A percentile compares a stretch with the other conserved stretches of the same genome.
phyloP scores from a whole-genome alignment of 345 rosid species.

The thale cress (Arabidopsis thaliana) region TAIR10.1 NC_003076.8:6106501-6107000 shows the following conservation, averaged over 20 bases:
- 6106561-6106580: conserved; percentile 68
- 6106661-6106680: conserved; percentile 25
- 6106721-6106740: conserved; percentile 15
- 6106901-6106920: not conserved
- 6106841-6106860: conserved; percentile 1
- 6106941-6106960: conserved; percentile 1
- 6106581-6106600: conserved; percentile 88
- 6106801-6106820: conserved; percentile 6
- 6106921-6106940: conserved; percentile 22
- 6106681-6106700: conserved; percentile 18
- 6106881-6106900: conserved; percentile 12
- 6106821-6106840: conserved; percentile 10
- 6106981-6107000: conserved; percentile 1
- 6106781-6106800: conserved; percentile 10
- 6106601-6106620: conserved; percentile 92
- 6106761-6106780: conserved; percentile 21
- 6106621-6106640: conserved; percentile 75
- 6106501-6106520: conserved; percentile 53
- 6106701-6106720: conserved; percentile 32
- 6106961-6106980: conserved; percentile 20
- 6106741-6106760: conserved; percentile 16
- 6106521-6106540: conserved; percentile 17
- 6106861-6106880: conserved; percentile 18
- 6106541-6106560: conserved; percentile 5
- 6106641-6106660: conserved; percentile 64